Evolutionary conservation across 2,329 filamentous ascomycete species (phyloP).

Genomic region (Escovopsis sp.): DNA sequence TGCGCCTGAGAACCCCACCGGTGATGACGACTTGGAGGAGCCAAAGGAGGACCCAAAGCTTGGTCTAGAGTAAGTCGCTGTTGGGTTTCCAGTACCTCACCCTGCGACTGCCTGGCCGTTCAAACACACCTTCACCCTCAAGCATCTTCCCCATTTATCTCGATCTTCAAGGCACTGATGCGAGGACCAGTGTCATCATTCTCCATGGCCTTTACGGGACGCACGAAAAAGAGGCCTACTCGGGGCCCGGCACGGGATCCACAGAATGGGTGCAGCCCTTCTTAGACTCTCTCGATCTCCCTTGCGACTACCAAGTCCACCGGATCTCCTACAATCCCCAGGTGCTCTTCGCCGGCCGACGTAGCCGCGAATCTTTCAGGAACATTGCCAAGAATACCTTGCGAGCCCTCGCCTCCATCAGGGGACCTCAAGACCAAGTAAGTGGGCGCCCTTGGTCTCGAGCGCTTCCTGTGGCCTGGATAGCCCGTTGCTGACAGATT

Average conservation of each 20-base stretch:
- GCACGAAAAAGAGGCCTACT: neutral
- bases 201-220: constrained; percentile 3
- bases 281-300: neutral
- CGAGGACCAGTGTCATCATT: constrained; percentile 1
- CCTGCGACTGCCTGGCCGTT: too few species aligned
- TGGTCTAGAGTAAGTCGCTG: constrained; percentile 3
- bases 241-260: constrained; percentile 3
- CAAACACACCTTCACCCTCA: neutral
- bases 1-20: too few species aligned
- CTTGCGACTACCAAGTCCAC: neutral
- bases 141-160: too few species aligned
- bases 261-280: constrained; percentile 1
- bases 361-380: constrained; percentile 4
- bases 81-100: neutral
- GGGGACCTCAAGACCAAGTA: too few species aligned
- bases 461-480: neutral
- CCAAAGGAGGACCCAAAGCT: neutral
- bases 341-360: constrained; percentile 3
- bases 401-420: too few species aligned
- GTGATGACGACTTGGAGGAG: too few species aligned
- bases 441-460: too few species aligned
- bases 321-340: constrained; percentile 4
- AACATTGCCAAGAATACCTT: constrained; percentile 3
- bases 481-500: neutral
- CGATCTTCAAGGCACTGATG: neutral